A percentile compares a stretch with the other conserved stretches of the same genome.
These are phyloP conservation scores for Pachysolen tannophilus DNA, from an alignment of 805 yeast genomes.

Conservation along the genomic window DNA sequence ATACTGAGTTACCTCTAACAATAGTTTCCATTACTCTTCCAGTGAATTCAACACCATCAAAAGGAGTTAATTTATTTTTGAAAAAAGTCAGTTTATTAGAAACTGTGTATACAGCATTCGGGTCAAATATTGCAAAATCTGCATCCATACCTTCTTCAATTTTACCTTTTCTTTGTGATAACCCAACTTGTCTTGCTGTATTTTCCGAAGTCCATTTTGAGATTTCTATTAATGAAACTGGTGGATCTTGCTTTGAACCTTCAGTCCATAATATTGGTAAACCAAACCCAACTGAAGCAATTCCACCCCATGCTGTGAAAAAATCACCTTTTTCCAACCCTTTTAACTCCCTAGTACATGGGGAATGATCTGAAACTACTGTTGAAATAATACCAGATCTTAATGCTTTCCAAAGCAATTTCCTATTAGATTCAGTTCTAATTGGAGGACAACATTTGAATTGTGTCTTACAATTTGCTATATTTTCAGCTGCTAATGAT, in stretches of 20 bases:
- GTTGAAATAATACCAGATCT: conserved; percentile 59
- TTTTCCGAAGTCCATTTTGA: conserved; percentile 74
- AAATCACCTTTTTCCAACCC: conserved; percentile 79
- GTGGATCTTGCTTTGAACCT: conserved; percentile 45
- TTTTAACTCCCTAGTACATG: conserved; percentile 89
- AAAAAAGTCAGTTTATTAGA: conserved; percentile 52
- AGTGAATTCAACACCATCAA: conserved; percentile 56
- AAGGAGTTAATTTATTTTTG: conserved; percentile 86
- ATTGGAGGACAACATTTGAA: conserved; percentile 96
- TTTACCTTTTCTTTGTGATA: conserved; percentile 63
- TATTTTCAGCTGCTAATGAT: conserved; percentile 67
- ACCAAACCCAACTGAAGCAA: conserved; percentile 88
- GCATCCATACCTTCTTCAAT: conserved; percentile 78
- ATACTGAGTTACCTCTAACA: conserved; percentile 69
- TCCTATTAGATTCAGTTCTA: conserved; percentile 63
- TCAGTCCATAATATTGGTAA: conserved; percentile 76
- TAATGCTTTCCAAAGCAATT: conserved; percentile 72
- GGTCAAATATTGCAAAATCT: conserved; percentile 78
- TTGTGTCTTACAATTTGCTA: conserved; percentile 71
- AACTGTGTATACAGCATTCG: conserved; percentile 40
- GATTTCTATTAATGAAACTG: conserved; percentile 51
- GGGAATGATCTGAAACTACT: conserved; percentile 93
- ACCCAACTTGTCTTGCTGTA: conserved; percentile 82
- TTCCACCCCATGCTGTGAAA: conserved; percentile 95
- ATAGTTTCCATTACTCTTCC: conserved; percentile 80